Evolutionary conservation across 2,329 filamentous ascomycete species (phyloP).

Genomic region (Neonectria magnoliae): DNA sequence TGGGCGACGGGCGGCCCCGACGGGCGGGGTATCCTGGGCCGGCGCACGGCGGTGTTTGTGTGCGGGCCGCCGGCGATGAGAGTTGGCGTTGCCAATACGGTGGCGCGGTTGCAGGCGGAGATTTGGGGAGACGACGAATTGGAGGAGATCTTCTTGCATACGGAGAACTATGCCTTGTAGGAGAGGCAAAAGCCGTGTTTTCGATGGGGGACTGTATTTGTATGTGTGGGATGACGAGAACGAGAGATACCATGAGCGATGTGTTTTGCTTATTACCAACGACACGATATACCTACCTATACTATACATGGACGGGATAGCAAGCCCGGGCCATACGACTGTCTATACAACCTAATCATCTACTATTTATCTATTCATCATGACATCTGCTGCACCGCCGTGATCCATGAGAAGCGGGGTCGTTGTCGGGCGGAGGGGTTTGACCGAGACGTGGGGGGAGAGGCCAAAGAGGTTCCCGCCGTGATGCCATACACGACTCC

Average conservation of each 20-base stretch:
- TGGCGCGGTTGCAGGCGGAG: constrained; percentile 82
- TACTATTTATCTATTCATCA: neutral
- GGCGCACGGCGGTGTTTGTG: constrained; percentile 88
- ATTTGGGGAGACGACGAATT: constrained; percentile 82
- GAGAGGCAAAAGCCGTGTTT: constrained; percentile 10
- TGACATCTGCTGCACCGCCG: neutral
- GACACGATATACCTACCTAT: constrained; percentile 27
- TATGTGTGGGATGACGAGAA: constrained; percentile 33
- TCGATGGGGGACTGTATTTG: constrained; percentile 32
- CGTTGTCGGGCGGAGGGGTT: neutral
- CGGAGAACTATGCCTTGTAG: constrained; percentile 91
- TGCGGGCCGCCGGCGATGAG: constrained; percentile 91
- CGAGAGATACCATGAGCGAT: constrained; percentile 44
- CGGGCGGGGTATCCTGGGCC: constrained; percentile 76
- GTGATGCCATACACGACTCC: constrained; percentile 13
- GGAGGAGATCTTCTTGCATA: constrained; percentile 93
- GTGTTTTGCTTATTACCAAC: constrained; percentile 32
- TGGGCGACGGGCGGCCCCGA: constrained; percentile 78
- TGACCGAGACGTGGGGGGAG: constrained; percentile 1
- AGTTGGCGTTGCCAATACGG: constrained; percentile 85
- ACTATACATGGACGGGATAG: constrained; percentile 28
- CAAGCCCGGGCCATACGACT: constrained; percentile 31
- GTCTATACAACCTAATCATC: constrained; percentile 25
- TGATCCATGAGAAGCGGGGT: neutral
- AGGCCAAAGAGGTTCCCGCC: constrained; percentile 23